These are phyloP conservation scores for Coffea humblotiana DNA, from an alignment of 305 asterid genomes.

Conservation along the genomic window DNA sequence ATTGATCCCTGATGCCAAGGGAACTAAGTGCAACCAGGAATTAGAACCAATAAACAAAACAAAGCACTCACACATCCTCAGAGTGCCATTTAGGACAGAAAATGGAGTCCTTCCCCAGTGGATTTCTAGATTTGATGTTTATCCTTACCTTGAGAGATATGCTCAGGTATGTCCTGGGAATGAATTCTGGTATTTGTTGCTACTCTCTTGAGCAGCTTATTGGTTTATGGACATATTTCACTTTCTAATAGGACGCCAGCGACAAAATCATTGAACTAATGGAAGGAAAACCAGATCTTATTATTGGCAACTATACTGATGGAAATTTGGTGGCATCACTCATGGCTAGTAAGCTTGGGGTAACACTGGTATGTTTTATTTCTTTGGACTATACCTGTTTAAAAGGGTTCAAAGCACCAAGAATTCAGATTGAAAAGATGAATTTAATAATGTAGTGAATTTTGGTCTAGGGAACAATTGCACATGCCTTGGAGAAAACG, in stretches of 20 bases:
- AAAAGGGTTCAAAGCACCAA: background rate
- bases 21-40: constrained; percentile 79
- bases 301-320: constrained; percentile 83
- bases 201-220: background rate
- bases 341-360: constrained; percentile 85
- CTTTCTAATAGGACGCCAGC: constrained; percentile 54
- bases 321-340: constrained; percentile 95
- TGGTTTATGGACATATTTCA: background rate
- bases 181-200: background rate
- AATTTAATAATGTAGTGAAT: constrained; percentile 7
- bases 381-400: background rate
- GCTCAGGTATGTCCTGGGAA: constrained; percentile 53
- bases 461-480: constrained; percentile 73
- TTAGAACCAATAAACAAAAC: constrained; percentile 69
- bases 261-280: constrained; percentile 61
- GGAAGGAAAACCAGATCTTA: constrained; percentile 95
- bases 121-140: constrained; percentile 86
- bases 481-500: constrained; percentile 96
- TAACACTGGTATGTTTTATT: constrained; percentile 59
- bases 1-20: constrained; percentile 84
- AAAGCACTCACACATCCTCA: constrained; percentile 80
- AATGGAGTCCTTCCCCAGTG: constrained; percentile 68
- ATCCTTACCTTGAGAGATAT: constrained; percentile 84
- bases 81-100: constrained; percentile 82
- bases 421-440: background rate